Base-by-base conservation (phyloP, 192 early-diverging fungal species). In the Backusella mclennaniae region DNA sequence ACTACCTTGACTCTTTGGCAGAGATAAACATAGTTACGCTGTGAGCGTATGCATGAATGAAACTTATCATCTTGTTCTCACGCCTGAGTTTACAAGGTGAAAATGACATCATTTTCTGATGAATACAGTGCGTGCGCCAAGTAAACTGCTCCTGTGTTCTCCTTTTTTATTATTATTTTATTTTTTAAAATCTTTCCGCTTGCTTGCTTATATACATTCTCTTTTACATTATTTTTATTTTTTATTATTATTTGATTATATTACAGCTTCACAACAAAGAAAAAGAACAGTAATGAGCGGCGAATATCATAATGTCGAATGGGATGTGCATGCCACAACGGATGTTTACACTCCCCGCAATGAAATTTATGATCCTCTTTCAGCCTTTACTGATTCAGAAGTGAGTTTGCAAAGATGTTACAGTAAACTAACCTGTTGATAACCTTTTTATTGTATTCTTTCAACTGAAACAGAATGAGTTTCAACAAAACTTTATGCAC, bases 261-360 rank as follows among this genome's bases (percentile, higher is more conserved):
- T 44, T 38, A 71, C 21, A 42, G 23, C 38, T 11, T n/a, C 26
- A 35, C 3, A 68, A 68, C 14, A 68, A 68, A 68, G 29, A 35
- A 26, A 67, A 67, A 7, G 14, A 68, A 35, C 67, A 68, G 35
- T 36, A 66, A 77, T 77, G 76, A 71, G 39, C 63, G 53, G 63
- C 23, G 76, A 77, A 33, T 71, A 77, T 63, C 66, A 76, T 19
- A 76, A 76, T 49, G 53, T 77, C 4, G 69, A 71, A 66, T 77
- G 76, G 76, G 69, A 77, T 77, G 76, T 77, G 2, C 76, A 77
- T 69, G 76, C 76, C 31, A 77, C 69, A 41, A 66, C 52, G 9
- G 69, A 77, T 77, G 68, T n/a, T 31, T 49, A 71, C 26, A 77
- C 76, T 35, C 76, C 76, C 21, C 35, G 17, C 21, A 33, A 31